These are phyloP conservation scores for Planoprotostelium fungivorum DNA, from an alignment of 78 protist species.

Conservation along the genomic window DNA sequence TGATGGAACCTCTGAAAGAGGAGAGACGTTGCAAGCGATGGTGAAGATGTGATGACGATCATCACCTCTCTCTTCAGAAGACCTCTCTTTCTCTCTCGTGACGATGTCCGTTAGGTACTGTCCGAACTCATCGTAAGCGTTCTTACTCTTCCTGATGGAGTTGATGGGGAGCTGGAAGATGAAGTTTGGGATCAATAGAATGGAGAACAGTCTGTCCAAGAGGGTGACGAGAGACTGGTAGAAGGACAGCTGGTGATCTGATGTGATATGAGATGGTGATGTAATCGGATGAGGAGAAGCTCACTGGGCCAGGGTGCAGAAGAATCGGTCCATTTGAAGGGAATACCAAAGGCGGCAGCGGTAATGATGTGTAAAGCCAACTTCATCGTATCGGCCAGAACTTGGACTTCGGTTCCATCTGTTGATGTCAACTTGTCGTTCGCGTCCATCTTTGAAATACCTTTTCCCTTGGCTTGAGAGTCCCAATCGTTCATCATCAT, in stretches of 20 bases:
- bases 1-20: no score
- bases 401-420: background rate
- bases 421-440: no score
- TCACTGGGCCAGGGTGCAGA: background rate
- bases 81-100: background rate
- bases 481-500: background rate
- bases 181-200: background rate
- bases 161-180: background rate
- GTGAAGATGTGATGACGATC: no score
- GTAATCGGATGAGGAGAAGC: background rate
- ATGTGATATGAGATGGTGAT: background rate
- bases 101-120: background rate
- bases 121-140: background rate
- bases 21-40: no score
- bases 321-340: background rate
- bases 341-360: background rate
- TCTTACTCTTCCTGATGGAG: no score
- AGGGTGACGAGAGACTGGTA: background rate
- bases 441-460: background rate
- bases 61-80: background rate
- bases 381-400: background rate
- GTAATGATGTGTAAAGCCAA: background rate
- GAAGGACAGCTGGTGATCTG: background rate
- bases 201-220: background rate
- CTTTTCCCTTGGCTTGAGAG: background rate